These are phyloP conservation scores for Myriosclerotinia curreyana DNA, from an alignment of 2,329 filamentous ascomycete genomes.

Conservation along the genomic window DNA sequence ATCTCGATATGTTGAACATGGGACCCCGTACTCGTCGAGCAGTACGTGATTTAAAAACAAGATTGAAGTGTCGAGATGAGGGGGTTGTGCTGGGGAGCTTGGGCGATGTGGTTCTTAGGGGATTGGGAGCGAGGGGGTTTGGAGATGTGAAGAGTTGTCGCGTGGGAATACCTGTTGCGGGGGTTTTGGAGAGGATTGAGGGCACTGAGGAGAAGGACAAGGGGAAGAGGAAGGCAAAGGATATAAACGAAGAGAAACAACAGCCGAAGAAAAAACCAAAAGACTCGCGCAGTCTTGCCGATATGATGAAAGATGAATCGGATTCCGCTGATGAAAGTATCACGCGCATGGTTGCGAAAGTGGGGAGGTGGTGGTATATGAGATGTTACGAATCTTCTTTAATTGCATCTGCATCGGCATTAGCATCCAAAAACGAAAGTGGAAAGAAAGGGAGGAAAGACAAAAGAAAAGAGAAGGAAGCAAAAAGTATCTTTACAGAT, in stretches of 20 bases:
- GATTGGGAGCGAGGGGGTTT: slow-evolving; percentile 69
- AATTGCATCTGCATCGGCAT: background rate
- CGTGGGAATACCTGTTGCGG: slow-evolving; percentile 72
- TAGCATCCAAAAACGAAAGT: background rate
- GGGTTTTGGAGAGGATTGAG: slow-evolving; percentile 40
- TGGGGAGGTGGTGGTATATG: slow-evolving; percentile 95
- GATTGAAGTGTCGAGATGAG: slow-evolving; percentile 59
- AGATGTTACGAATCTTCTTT: slow-evolving; percentile 71
- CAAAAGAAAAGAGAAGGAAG: slow-evolving; percentile 31
- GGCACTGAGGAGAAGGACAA: slow-evolving; percentile 16
- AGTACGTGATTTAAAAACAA: slow-evolving; percentile 68
- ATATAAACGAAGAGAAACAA: slow-evolving; percentile 36
- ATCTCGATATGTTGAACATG: slow-evolving; percentile 81
- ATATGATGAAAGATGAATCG: slow-evolving; percentile 70
- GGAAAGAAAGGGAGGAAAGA: background rate
- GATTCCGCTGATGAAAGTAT: slow-evolving; percentile 77
- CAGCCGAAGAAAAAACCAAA: slow-evolving; percentile 44
- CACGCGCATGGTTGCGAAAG: slow-evolving; percentile 85
- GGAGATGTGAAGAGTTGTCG: slow-evolving; percentile 70
- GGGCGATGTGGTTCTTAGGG: slow-evolving; percentile 59
- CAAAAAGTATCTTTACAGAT: slow-evolving; percentile 73
- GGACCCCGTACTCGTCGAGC: slow-evolving; percentile 66
- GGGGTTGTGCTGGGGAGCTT: slow-evolving; percentile 59
- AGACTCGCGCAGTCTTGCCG: slow-evolving; percentile 52
- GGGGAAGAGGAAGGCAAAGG: slow-evolving; percentile 22